A percentile compares a stretch with the other conserved stretches of the same genome.
Conservation (phyloP, 768 basidiomycete genomes). For the Termitomyces sp. region DNA sequence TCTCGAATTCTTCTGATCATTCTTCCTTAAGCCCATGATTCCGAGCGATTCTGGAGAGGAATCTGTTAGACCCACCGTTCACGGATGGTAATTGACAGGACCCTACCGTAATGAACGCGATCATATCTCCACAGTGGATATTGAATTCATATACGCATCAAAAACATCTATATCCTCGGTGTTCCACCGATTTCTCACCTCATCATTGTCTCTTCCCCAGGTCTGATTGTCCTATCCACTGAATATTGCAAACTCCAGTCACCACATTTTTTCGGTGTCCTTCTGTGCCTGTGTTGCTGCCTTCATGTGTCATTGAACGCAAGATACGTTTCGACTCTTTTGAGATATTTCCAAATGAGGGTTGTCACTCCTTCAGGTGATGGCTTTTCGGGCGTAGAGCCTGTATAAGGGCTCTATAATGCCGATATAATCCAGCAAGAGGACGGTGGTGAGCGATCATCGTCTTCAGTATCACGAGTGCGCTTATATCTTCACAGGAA, state of each 20-base stretch:
- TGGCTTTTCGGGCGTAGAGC: too few relatives aligned
- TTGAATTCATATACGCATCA: background rate
- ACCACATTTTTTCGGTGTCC: background rate
- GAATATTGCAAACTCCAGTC: background rate
- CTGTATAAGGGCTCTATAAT: too few relatives aligned
- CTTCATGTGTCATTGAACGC: too few relatives aligned
- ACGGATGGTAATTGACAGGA: conserved; percentile 69
- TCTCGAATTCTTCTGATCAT: background rate
- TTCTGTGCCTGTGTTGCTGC: background rate
- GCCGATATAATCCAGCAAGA: too few relatives aligned
- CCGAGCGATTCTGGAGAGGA: conserved; percentile 83
- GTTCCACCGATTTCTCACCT: too few relatives aligned
- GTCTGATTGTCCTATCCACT: too few relatives aligned
- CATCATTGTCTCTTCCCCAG: too few relatives aligned
- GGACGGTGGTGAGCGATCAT: background rate
- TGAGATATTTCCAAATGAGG: too few relatives aligned
- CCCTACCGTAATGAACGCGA: background rate
- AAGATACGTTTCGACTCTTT: too few relatives aligned
- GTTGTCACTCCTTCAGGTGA: too few relatives aligned
- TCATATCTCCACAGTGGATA: too few relatives aligned
- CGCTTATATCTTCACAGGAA: background rate
- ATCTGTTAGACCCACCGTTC: conserved; percentile 74
- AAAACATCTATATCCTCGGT: too few relatives aligned
- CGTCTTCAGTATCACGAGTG: background rate
- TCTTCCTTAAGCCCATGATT: conserved; percentile 75